phyloP scores from a whole-genome alignment of 2,329 filamentous ascomycete genomes.

The Anthostomella pinea region DNA sequence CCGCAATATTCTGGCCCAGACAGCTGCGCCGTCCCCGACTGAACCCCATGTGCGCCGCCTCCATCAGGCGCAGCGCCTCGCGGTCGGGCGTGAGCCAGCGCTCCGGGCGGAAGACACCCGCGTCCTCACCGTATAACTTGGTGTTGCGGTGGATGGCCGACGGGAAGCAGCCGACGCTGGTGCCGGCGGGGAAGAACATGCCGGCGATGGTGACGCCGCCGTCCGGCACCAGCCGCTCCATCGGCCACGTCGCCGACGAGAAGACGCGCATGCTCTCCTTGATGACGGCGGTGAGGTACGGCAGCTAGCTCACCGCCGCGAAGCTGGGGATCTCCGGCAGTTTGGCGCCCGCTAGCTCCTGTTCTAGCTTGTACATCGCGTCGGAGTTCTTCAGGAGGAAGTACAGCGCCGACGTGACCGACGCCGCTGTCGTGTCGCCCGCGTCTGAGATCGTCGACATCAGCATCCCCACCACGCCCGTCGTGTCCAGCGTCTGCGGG shows the following conservation, averaged over 20 bases:
- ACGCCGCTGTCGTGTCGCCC: constrained; percentile 24
- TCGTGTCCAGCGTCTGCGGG: constrained; percentile 17
- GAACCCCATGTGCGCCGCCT: constrained; percentile 26
- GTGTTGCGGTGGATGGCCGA: constrained; percentile 17
- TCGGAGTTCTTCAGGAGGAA: constrained; percentile 48
- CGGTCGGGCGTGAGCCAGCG: constrained; percentile 23
- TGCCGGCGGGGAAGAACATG: constrained; percentile 23
- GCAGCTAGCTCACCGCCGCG: constrained; percentile 18
- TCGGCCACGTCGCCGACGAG: constrained; percentile 9
- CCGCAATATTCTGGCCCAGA: constrained; percentile 23
- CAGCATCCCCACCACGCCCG: constrained; percentile 21
- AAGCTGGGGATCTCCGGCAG: constrained; percentile 19
- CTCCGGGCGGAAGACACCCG: constrained; percentile 19
- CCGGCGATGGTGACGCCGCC: constrained; percentile 23
- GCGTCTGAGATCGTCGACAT: constrained; percentile 27
- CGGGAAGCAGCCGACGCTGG: constrained; percentile 22
- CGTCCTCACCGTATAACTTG: constrained; percentile 20
- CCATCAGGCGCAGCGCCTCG: constrained; percentile 23
- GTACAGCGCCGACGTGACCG: constrained; percentile 11
- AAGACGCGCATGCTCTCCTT: constrained; percentile 23
- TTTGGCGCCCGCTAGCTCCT: constrained; percentile 14
- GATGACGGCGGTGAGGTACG: constrained; percentile 24
- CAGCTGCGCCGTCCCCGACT: constrained; percentile 23
- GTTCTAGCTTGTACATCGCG: constrained; percentile 40
- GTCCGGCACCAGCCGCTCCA: constrained; percentile 21